Percentiles rank a stretch among this genome's conserved stretches.
phyloP scores from a whole-genome alignment of 495 filamentous ascomycete genomes.

The Penicillium silybi region DNA sequence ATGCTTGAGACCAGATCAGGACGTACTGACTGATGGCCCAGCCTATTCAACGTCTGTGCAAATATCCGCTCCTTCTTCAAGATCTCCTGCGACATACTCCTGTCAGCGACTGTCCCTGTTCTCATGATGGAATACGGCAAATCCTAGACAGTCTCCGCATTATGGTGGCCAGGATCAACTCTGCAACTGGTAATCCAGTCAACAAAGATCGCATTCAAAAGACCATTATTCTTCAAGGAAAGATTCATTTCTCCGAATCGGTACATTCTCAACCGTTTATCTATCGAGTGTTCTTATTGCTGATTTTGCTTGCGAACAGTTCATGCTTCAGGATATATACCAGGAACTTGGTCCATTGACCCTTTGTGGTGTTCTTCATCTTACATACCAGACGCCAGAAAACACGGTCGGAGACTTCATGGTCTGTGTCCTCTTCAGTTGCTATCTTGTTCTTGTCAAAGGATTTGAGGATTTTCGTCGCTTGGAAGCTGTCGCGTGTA shows the following conservation, averaged over 20 bases:
- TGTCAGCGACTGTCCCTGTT: constrained; percentile 74
- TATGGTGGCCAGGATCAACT: constrained; percentile 70
- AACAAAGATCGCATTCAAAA: constrained; percentile 41
- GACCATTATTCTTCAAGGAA: constrained; percentile 53
- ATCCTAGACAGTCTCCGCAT: constrained; percentile 68
- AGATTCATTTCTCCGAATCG: constrained; percentile 63
- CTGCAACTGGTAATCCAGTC: constrained; percentile 52
- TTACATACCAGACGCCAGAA: constrained; percentile 70
- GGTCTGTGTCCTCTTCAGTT: constrained; percentile 79
- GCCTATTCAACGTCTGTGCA: constrained; percentile 92
- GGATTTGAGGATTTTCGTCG: constrained; percentile 53
- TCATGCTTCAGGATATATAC: constrained; percentile 48
- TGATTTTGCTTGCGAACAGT: constrained; percentile 8
- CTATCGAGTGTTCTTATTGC: constrained; percentile 14
- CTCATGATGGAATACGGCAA: constrained; percentile 73
- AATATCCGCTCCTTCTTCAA: constrained; percentile 83
- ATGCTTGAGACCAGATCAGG: neutral
- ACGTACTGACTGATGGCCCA: constrained; percentile 32
- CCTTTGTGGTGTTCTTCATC: constrained; percentile 83
- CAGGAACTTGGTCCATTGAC: constrained; percentile 75
- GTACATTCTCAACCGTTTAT: constrained; percentile 38
- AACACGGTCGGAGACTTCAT: constrained; percentile 74
- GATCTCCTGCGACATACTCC: constrained; percentile 80
- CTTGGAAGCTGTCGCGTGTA: constrained; percentile 71
- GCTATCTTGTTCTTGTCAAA: constrained; percentile 74